Evolutionary conservation across 2,329 filamentous ascomycete species (phyloP), one percentile per base, ranked within the genome.

Genomic region (Penicillium palitans): DNA sequence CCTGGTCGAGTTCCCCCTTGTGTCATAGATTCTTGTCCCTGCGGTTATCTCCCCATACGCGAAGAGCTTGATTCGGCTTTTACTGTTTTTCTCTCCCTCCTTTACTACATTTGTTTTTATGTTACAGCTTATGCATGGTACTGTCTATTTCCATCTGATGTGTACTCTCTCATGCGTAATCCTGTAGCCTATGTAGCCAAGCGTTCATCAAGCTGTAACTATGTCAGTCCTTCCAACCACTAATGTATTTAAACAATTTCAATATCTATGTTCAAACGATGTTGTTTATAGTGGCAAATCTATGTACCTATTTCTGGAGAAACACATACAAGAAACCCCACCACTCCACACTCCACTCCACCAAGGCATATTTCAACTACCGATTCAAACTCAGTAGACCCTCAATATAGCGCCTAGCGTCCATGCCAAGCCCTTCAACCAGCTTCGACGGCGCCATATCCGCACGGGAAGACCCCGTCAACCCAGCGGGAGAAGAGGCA

Each of bases 351-450:
- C 33, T 39, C 13, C 33, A 25, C 42, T 52, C n/a, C 17, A 46
- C 13, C 24, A 27, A 33, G 13, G 17, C 25, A 21, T 15, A 35
- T 25, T 24, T 71, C 59, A 80, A 37, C 13, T 48, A 48, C 63
- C 72, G 67, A 70, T 78, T 80, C 65, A 81, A 69, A 59, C 70
- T 75, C 42, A 80, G 66, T 61, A 81, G 61, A 37, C 73, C 73
- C 62, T 80, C 78, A 59, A 81, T 76, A 72, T 80, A 81, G 57
- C 72, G 74, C 59, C 74, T 73, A 21, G 78, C 74, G 72, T 81
- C 78, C 40, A 81, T 67, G 2, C 79, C 79, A 40, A 80, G 63
- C 8, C 79, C 79, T 60, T 80, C 78, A 10, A 73, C 76, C 46
- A 76, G 59, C 55, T 70, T 78, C 24, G 67, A 74, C 0, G 75